Base-by-base conservation (phyloP, 345 rosid genomes). In the Acer campestre region DNA sequence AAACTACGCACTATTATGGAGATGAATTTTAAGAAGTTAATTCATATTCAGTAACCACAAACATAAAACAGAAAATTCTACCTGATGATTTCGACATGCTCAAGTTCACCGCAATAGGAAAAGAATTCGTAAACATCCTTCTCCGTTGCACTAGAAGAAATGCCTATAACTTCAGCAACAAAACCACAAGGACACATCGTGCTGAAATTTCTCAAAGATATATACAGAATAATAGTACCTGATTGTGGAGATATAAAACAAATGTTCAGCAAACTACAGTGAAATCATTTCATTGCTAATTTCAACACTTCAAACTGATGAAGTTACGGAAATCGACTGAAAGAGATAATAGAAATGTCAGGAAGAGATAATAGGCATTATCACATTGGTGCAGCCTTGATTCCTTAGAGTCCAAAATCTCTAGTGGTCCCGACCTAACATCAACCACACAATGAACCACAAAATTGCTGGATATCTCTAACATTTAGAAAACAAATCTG, bases 151-250 rank as follows among this genome's bases (percentile, higher is more conserved):
- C 53, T 82, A 20, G 92, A 90, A 71, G 97, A 92, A 78, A 95
- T 81, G 88, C 90, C 84, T 17, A 93, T 87, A 76, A 95, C 89
- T 88, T 92, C 88, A 76, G 92, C 94, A 18, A 87, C 81, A 77
- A 86, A 95, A 80, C 97, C 94, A 53, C 93, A 89, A 6, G 94
- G 87, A 85, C 86, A 82, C 97, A 93, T 94, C 76, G 67, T 67
- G 64, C 66, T 62, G 65, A 53, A 62, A 69, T 51, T 75, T 53
- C 77, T 56, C 66, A 31, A 22, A 27, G 17, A 27, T 29, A 71
- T 65, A 71, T 35, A 77, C 10, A 38, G 61, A 71, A 12, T 23
- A 18, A 51, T 70, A 20, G 31, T 49, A 80, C 73, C 81, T 42
- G 62, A 27, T 72, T 22, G 67, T 67, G 70, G 66, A 77, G 29